These are phyloP conservation scores for Candida tetrigidarum DNA, from an alignment of 1,139 yeast genomes.

Conservation along the genomic window DNA sequence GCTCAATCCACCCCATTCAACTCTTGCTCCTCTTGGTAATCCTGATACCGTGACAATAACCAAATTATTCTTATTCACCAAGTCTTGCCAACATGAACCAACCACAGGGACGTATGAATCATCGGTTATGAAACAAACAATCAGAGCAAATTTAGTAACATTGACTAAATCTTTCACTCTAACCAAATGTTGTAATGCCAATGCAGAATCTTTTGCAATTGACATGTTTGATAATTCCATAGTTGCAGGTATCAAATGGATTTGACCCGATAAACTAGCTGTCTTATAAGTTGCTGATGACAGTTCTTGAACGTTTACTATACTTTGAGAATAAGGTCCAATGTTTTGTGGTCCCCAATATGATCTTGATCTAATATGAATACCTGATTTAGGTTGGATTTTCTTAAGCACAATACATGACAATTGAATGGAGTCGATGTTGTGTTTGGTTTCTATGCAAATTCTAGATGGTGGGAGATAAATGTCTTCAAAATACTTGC, in stretches of 20 bases:
- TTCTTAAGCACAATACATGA: slow-evolving; percentile 55
- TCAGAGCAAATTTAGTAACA: slow-evolving; percentile 45
- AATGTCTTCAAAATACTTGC: slow-evolving; percentile 53
- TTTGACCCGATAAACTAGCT: slow-evolving; percentile 88
- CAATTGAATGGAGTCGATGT: slow-evolving; percentile 49
- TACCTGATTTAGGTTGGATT: slow-evolving; percentile 53
- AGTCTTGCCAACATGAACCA: slow-evolving; percentile 12
- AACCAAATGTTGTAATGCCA: slow-evolving; percentile 76
- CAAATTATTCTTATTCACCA: slow-evolving; percentile 35
- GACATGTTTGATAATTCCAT: slow-evolving; percentile 50
- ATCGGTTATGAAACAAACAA: slow-evolving; percentile 58
- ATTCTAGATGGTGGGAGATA: slow-evolving; percentile 85
- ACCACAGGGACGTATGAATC: slow-evolving; percentile 30
- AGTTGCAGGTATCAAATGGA: slow-evolving; percentile 75
- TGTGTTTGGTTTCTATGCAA: slow-evolving; percentile 64
- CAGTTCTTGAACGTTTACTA: slow-evolving; percentile 48
- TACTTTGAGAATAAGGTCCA: slow-evolving; percentile 95
- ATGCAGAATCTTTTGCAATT: slow-evolving; percentile 37
- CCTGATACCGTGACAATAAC: slow-evolving; percentile 60
- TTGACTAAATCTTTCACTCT: slow-evolving; percentile 63
- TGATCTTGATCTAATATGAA: slow-evolving; percentile 90
- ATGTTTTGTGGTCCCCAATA: slow-evolving; percentile 99
- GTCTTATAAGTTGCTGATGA: slow-evolving; percentile 38
- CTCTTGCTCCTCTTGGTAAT: slow-evolving; percentile 70
- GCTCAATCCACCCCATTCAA: slow-evolving; percentile 80